Conservation (phyloP, 208 protist species). For the Leishmania aethiopica region DNA sequence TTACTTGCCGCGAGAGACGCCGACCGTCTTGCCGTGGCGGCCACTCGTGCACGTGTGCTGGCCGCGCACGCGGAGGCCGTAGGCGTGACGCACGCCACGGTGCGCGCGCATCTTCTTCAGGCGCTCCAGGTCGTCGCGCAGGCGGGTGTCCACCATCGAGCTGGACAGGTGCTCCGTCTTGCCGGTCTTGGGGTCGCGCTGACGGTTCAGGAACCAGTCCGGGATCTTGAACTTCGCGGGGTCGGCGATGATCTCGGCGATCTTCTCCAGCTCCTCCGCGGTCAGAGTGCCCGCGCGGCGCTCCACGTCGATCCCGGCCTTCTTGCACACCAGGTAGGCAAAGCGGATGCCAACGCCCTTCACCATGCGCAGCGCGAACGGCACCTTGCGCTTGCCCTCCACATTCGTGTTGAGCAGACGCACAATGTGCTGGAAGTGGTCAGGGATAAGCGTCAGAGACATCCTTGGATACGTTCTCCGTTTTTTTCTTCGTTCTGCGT, state of each 20-base stretch:
- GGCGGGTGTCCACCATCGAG: constrained; percentile 97
- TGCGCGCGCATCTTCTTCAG: constrained; percentile 99
- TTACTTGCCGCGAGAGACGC: constrained; percentile 85
- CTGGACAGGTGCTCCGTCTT: constrained; percentile 97
- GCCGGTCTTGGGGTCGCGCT: constrained; percentile 98
- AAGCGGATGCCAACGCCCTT: constrained; percentile 99
- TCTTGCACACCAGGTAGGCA: constrained; percentile 98
- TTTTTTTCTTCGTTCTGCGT: not conserved
- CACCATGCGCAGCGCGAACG: constrained; percentile 98
- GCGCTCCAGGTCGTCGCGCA: constrained; percentile 99
- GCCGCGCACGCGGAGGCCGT: constrained; percentile 98
- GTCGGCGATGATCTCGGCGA: constrained; percentile 98
- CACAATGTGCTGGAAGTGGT: constrained; percentile 99
- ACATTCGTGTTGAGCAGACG: constrained; percentile 99
- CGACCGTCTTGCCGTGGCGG: constrained; percentile 94
- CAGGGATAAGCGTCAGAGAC: constrained; percentile 57
- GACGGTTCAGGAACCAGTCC: constrained; percentile 99
- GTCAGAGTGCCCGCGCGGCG: constrained; percentile 95
- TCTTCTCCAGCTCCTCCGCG: constrained; percentile 96
- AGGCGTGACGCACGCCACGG: constrained; percentile 99
- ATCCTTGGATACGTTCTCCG: constrained; percentile 24
- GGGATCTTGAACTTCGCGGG: constrained; percentile 99
- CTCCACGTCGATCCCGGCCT: constrained; percentile 97
- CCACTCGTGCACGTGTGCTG: constrained; percentile 99
- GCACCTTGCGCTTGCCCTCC: constrained; percentile 97